Evolutionary conservation across 495 filamentous ascomycete genomes (phyloP).

Genomic region (Talaromyces adpressus): DNA sequence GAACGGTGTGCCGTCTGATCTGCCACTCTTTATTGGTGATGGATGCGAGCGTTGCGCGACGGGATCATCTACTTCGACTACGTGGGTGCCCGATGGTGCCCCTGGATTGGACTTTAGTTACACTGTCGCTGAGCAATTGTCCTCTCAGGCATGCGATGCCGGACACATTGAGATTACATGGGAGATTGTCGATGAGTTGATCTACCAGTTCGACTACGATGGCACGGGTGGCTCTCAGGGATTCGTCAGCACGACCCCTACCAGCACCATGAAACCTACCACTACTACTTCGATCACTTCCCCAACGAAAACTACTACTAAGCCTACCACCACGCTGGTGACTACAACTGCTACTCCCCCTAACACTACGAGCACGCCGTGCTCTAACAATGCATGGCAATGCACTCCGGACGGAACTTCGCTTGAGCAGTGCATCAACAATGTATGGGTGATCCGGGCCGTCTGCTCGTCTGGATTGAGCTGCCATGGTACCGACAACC

Average conservation of each 20-base stretch:
- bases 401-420: not conserved
- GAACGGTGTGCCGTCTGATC: conserved; percentile 11
- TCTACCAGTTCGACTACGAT: conserved; percentile 11
- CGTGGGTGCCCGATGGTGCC: conserved; percentile 8
- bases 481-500: not conserved
- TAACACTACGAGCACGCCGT: not conserved
- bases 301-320: not conserved
- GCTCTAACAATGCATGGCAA: not conserved
- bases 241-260: not conserved
- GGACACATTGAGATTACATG: conserved; percentile 10
- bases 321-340: not conserved
- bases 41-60: conserved; percentile 13
- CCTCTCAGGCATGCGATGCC: conserved; percentile 8
- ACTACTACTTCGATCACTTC: not conserved
- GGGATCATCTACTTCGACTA: not conserved
- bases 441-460: not conserved
- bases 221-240: conserved; percentile 2
- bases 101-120: conserved; percentile 13
- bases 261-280: not conserved
- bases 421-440: conserved; percentile 5
- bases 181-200: conserved; percentile 12
- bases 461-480: not conserved
- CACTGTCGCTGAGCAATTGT: conserved; percentile 10
- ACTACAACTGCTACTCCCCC: not conserved
- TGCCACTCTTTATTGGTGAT: conserved; percentile 13